Conservation (phyloP, 345 rosid genomes). For the Cardamine chenopodiifolia region DNA sequence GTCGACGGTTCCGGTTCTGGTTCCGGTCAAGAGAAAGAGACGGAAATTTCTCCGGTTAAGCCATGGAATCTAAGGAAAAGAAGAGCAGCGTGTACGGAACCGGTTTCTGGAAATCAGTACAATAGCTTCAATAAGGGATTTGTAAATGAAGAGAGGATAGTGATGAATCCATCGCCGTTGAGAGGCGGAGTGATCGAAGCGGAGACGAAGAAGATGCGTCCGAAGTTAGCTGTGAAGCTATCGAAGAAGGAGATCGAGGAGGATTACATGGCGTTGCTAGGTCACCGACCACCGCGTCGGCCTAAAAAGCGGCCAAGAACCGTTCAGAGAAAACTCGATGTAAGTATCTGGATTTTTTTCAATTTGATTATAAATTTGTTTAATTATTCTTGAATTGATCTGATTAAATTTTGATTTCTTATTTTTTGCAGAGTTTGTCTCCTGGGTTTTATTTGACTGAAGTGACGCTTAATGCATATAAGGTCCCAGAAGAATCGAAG, state of each 20-base stretch:
- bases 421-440: slow-evolving; percentile 55
- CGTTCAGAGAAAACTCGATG: slow-evolving; percentile 78
- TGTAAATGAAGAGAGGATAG: slow-evolving; percentile 44
- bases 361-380: background rate
- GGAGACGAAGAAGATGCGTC: slow-evolving; percentile 45
- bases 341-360: slow-evolving; percentile 36
- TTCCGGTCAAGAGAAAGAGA: slow-evolving; percentile 39
- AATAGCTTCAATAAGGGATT: slow-evolving; percentile 33
- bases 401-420: slow-evolving; percentile 4
- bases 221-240: slow-evolving; percentile 52
- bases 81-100: slow-evolving; percentile 67
- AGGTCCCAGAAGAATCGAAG: slow-evolving; percentile 63
- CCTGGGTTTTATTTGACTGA: slow-evolving; percentile 86
- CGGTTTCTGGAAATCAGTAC: slow-evolving; percentile 18
- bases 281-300: slow-evolving; percentile 67
- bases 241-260: slow-evolving; percentile 72
- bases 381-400: background rate
- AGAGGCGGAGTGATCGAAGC: slow-evolving; percentile 35
- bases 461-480: slow-evolving; percentile 67
- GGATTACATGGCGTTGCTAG: slow-evolving; percentile 59
- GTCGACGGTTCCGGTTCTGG: slow-evolving; percentile 17
- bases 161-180: slow-evolving; percentile 42
- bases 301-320: slow-evolving; percentile 71
- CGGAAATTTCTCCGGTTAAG: slow-evolving; percentile 43
- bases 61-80: slow-evolving; percentile 91